These are phyloP conservation scores for Sclerotinia trifoliorum DNA, from an alignment of 2,329 filamentous ascomycete species.

Conservation along the genomic window DNA sequence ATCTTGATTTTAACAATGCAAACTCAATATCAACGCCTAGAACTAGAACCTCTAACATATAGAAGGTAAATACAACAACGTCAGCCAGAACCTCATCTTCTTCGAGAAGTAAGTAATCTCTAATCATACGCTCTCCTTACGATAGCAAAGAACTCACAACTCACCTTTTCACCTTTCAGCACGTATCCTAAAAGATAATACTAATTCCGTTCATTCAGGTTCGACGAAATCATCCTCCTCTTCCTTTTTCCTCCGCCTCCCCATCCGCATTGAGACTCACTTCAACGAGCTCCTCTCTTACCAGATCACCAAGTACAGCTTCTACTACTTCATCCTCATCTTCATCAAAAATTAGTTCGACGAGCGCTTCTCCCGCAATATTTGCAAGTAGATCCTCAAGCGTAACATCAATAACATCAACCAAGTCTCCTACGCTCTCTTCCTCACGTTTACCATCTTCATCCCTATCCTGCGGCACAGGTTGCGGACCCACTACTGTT, in stretches of 20 bases:
- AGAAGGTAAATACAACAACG: not conserved
- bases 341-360: not conserved
- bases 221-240: not conserved
- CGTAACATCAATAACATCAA: not conserved
- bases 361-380: not conserved
- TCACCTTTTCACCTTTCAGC: not conserved
- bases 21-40: not conserved
- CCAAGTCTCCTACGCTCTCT: not conserved
- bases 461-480: not conserved
- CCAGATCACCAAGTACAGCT: not conserved
- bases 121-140: not conserved
- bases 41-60: not conserved
- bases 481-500: slow-evolving; percentile 7
- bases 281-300: not conserved
- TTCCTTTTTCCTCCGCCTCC: not conserved
- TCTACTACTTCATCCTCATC: not conserved
- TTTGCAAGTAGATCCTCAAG: not conserved
- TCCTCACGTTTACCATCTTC: not conserved
- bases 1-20: not conserved
- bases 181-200: not conserved
- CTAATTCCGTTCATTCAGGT: not conserved
- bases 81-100: not conserved
- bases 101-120: not conserved
- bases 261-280: not conserved
- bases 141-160: not conserved